Evolutionary conservation across 441 rosid species (phyloP).

Genomic region (Pelargonium fulgidum): DNA sequence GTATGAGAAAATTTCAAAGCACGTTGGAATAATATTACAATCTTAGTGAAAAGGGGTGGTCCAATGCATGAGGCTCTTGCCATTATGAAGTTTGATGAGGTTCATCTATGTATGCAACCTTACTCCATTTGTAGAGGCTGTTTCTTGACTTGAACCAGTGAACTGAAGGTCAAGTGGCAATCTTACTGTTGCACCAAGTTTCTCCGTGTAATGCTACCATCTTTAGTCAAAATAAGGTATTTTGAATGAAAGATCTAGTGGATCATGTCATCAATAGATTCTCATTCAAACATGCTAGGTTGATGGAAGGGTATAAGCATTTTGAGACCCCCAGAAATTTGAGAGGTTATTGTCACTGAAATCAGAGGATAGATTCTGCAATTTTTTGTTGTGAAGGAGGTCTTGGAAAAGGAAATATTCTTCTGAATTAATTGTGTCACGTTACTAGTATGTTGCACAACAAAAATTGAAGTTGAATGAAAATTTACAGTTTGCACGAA

Average conservation of each 20-base stretch:
- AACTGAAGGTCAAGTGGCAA: too few relatives aligned
- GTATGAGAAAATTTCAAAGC: conserved; percentile 35
- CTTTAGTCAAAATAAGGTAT: background rate
- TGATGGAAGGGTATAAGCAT: background rate
- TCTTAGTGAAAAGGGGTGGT: background rate
- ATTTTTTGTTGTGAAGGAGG: background rate
- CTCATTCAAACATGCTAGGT: background rate
- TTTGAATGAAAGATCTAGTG: background rate
- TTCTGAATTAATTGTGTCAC: background rate
- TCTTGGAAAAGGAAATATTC: conserved; percentile 2
- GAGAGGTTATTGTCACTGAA: background rate
- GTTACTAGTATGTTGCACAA: too few relatives aligned
- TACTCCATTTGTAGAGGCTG: too few relatives aligned
- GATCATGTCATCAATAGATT: background rate
- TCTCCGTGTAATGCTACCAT: too few relatives aligned
- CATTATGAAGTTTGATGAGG: too few relatives aligned
- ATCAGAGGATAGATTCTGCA: background rate
- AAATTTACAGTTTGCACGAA: too few relatives aligned
- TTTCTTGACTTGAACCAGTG: too few relatives aligned
- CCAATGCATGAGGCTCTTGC: too few relatives aligned
- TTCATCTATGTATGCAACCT: too few relatives aligned
- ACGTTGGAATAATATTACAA: background rate
- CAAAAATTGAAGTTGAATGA: too few relatives aligned
- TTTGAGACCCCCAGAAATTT: background rate
- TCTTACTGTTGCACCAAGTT: too few relatives aligned